Percentiles rank a stretch among this genome's conserved stretches.
phyloP scores from a whole-genome alignment of 805 yeast species.

The Teunomyces lycoperdinae region DNA sequence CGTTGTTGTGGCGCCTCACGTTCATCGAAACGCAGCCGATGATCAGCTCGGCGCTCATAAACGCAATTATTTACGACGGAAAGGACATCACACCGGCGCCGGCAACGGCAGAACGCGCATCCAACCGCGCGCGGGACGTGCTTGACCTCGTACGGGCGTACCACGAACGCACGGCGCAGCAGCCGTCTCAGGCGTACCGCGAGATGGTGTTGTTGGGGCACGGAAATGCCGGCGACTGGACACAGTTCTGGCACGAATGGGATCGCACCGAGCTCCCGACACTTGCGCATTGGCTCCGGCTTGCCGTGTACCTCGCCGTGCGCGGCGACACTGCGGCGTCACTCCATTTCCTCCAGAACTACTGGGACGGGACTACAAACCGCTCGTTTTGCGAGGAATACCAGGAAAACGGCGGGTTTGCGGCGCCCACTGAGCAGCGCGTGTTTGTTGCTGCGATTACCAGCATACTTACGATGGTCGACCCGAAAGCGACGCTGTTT shows the following conservation, averaged over 20 bases:
- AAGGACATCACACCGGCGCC: slow-evolving; percentile 1
- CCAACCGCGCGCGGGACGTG: slow-evolving; percentile 30
- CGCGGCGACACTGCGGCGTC: slow-evolving; percentile 24
- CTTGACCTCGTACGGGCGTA: slow-evolving; percentile 23
- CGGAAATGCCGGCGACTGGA: slow-evolving; percentile 40
- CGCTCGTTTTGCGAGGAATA: slow-evolving; percentile 10
- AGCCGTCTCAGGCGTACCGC: slow-evolving; percentile 18
- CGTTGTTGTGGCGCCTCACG: slow-evolving; percentile 35
- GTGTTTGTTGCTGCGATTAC: slow-evolving; percentile 23
- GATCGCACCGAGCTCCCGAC: slow-evolving; percentile 10
- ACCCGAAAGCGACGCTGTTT: slow-evolving; percentile 39
- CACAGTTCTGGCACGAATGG: slow-evolving; percentile 40
- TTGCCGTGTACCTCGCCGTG: slow-evolving; percentile 31
- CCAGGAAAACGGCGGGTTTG: too few relatives aligned
- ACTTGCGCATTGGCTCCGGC: slow-evolving; percentile 28
- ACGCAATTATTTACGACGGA: slow-evolving; percentile 20
- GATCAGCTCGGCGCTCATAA: slow-evolving; percentile 24
- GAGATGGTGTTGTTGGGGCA: slow-evolving; percentile 35
- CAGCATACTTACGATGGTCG: slow-evolving; percentile 16
- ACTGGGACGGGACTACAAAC: slow-evolving; percentile 20
- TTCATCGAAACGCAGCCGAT: slow-evolving; percentile 10
- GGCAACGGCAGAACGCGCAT: slow-evolving; percentile 15
- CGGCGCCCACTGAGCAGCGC: slow-evolving; percentile 12
- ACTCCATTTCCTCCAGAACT: slow-evolving; percentile 25
- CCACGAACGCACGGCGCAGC: slow-evolving; percentile 10